These are phyloP conservation scores for Acacia melanoxylon DNA, from an alignment of 306 rosid species.

Conservation along the genomic window DNA sequence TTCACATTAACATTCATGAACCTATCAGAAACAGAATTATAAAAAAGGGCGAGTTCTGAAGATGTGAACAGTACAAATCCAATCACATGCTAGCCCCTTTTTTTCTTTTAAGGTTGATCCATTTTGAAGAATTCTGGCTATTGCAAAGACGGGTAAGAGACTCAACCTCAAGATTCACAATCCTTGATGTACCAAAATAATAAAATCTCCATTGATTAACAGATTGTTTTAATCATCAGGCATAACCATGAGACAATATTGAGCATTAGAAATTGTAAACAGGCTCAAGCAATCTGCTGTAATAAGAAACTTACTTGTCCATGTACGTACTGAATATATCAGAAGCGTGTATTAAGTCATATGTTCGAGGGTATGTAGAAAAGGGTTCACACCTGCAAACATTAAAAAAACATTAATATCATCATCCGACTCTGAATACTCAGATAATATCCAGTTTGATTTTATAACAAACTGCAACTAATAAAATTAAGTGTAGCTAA, in stretches of 20 bases:
- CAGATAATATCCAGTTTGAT: too few relatives aligned
- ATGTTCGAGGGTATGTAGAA: constrained; percentile 61
- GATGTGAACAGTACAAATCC: neutral
- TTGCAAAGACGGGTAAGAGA: neutral
- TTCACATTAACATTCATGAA: neutral
- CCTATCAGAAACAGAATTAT: neutral
- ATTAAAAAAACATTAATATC: neutral
- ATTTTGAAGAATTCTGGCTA: neutral
- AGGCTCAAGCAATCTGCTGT: neutral
- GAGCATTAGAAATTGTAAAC: neutral
- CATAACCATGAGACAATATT: neutral
- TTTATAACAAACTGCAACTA: neutral
- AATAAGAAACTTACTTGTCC: constrained; percentile 44
- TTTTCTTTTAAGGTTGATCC: neutral
- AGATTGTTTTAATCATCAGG: neutral
- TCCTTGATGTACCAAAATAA: neutral
- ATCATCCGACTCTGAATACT: constrained; percentile 7
- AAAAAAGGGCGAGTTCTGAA: neutral
- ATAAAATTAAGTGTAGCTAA: neutral
- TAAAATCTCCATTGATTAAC: neutral
- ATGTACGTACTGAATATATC: constrained; percentile 50
- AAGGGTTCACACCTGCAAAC: constrained; percentile 62
- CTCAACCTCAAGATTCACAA: neutral
- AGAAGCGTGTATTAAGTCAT: constrained; percentile 59
- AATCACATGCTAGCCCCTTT: neutral